Base-by-base conservation (phyloP, 1,284 basidiomycete genomes). In the Amylostereum areolatum region DNA sequence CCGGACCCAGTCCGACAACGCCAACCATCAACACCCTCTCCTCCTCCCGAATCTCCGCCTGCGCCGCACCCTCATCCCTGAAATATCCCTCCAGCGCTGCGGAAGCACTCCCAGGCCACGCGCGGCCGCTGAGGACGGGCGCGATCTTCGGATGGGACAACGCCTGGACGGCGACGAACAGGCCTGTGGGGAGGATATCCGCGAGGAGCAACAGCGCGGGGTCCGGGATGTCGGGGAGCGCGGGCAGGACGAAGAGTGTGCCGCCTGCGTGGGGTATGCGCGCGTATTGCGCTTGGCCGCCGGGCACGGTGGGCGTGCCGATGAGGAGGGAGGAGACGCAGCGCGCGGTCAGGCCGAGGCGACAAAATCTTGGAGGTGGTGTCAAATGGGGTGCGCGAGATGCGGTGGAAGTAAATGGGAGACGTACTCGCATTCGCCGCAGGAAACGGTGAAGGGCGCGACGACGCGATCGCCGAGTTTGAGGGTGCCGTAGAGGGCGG, bases 261-360 rank as follows among this genome's bases (percentile, higher is more conserved):
- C 86, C 86, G 28, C 89, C 89, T 1, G 85, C 90, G 50, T 78
- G 78, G 5, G 90, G 90, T 9, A 92, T 81, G 29, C 85, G 80
- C 3, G 92, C 77, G 63, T 87, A 96, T 66, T 94, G 91, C 0
- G 92, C 92, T 70, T 96, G 93, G 1, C 83, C 89, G 9, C 92
- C 93, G 6, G 85, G 82, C 1, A 92, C 76, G 8, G 66, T 61
- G 0, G 85, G 80, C 32, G 81, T 81, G 34, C 92, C 92, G 62
- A 93, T 89, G 7, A 92, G 72, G 28, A 68, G 66, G 5, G 83
- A 80, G 52, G 81, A 66, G 1, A 74, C 69, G 63, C 93, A 95
- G 43, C 92, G 77, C 34, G 80, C 84, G 2, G 89, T 92, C 62
- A 84, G 86, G 28, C 85, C 87, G 29, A 84, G 63, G 2, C 82